phyloP scores from a whole-genome alignment of 805 yeast species.

The Candida nitratophila region DNA sequence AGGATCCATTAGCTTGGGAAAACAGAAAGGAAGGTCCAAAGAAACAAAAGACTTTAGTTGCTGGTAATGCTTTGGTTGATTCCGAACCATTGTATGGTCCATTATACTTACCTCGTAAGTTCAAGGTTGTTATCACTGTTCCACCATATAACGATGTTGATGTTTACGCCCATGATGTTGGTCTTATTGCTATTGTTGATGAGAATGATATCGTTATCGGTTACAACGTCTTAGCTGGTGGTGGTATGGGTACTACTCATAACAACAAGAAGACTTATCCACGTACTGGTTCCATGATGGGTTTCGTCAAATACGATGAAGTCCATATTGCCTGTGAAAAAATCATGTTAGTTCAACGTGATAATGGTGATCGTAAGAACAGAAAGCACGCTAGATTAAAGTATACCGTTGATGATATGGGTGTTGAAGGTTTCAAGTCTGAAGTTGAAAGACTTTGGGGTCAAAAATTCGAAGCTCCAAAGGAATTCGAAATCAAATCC shows the following conservation, averaged over 20 bases:
- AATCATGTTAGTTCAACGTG: constrained; percentile 91
- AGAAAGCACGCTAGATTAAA: constrained; percentile 97
- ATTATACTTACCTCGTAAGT: constrained; percentile 83
- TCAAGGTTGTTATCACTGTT: constrained; percentile 87
- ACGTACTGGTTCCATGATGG: constrained; percentile 84
- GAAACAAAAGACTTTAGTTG: constrained; percentile 74
- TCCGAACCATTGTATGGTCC: constrained; percentile 88
- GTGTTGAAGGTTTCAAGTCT: constrained; percentile 72
- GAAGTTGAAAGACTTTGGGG: constrained; percentile 85
- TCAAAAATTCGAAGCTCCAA: constrained; percentile 60
- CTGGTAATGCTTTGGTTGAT: constrained; percentile 76
- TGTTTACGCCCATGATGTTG: constrained; percentile 93
- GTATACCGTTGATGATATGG: constrained; percentile 92
- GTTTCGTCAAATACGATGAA: constrained; percentile 63
- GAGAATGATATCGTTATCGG: constrained; percentile 61
- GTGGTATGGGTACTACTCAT: constrained; percentile 99
- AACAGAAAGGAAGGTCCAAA: constrained; percentile 67
- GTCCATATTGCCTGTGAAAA: constrained; percentile 79
- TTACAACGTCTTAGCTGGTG: constrained; percentile 87
- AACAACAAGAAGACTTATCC: constrained; percentile 96
- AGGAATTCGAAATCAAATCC: constrained; percentile 70
- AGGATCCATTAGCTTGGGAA: constrained; percentile 59
- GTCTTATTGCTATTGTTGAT: constrained; percentile 79
- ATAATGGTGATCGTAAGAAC: constrained; percentile 88
- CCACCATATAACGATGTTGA: constrained; percentile 97